These are phyloP conservation scores for Cytospora leucostoma DNA, from an alignment of 2,329 filamentous ascomycete species.

Conservation along the genomic window DNA sequence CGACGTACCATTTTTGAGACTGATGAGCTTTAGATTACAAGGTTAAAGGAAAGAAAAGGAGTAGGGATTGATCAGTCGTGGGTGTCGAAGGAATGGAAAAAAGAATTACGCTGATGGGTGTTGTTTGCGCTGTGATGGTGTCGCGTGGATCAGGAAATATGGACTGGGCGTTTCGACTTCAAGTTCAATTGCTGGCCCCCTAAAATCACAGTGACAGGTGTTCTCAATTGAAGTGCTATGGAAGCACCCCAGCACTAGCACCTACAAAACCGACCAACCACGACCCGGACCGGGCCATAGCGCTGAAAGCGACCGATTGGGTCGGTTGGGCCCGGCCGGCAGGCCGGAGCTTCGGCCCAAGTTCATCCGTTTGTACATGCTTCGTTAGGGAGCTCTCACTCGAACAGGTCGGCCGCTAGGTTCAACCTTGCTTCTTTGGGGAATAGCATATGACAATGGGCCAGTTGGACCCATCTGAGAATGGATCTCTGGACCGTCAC, in stretches of 20 bases:
- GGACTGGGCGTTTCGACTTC: background rate
- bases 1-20: slow-evolving; percentile 31
- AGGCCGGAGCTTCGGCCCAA: slow-evolving; percentile 14
- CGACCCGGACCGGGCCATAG: background rate
- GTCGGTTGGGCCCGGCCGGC: background rate
- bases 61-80: background rate
- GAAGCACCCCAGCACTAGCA: background rate
- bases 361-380: slow-evolving; percentile 16
- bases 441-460: slow-evolving; percentile 15
- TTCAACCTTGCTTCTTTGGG: background rate
- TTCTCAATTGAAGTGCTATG: slow-evolving; percentile 15
- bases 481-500: slow-evolving; percentile 13
- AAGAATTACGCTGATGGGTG: slow-evolving; percentile 1
- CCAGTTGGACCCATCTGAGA: slow-evolving; percentile 4
- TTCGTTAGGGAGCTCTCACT: background rate
- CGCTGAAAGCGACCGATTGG: background rate
- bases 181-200: slow-evolving; percentile 9
- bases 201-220: slow-evolving; percentile 22
- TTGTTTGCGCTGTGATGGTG: slow-evolving; percentile 3
- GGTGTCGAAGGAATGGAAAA: slow-evolving; percentile 17
- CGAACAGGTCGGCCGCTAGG: background rate
- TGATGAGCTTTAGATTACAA: slow-evolving; percentile 7
- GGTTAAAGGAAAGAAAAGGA: slow-evolving; percentile 14
- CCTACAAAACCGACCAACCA: background rate
- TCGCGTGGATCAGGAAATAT: slow-evolving; percentile 15